Evolutionary conservation across 192 early-diverging fungal genomes (phyloP), one percentile per base, ranked within the genome.

Genomic region (Funneliformis geosporum): DNA sequence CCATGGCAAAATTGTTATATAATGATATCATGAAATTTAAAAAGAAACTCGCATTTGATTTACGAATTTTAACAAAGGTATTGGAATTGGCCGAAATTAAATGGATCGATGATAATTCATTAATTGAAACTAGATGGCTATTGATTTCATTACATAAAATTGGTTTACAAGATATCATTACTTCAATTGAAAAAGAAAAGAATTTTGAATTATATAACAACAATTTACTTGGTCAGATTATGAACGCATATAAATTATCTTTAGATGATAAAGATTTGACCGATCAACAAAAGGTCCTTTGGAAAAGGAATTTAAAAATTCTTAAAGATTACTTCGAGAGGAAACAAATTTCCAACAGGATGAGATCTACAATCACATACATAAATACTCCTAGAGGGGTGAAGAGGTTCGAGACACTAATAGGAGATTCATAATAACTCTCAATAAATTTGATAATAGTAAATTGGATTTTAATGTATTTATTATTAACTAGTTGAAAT

Each of bases 61-160:
- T 23, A 47, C 71, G 25, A 27, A 39, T 73, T 28, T 73, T 73
- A 73, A 73, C 47, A 50, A 55, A 25, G 25, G 50, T 73, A n/a
- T 55, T 73, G 8, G 71, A 73, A 27, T 73, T 73, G 21, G 40
- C 71, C 6, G 44, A 18, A 5, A 39, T 68, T 39, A 27, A 68
- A 39, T 6, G 66, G 5, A 40, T 55, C 21, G 18, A 55, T 12
- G 18, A 55, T 55, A 16, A 21, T 55, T 55, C 50, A 18, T 55
- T 21, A 21, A 18, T 18, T 55, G 50, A 55, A 55, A 3, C 18
- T 55, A 18, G 18, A 55, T 55, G 50, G 50, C 18, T 55, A 55
- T 55, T 55, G 50, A 18, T 5, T 16, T 55, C 18, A 55, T 55
- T 18, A 4, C 16, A 55, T 18, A 16, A 55, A 3, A 55, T 55